A percentile compares a stretch with the other conserved stretches of the same genome.
Conservation (phyloP, 139 green algal species). For the Coccomyxa sp. region DNA sequence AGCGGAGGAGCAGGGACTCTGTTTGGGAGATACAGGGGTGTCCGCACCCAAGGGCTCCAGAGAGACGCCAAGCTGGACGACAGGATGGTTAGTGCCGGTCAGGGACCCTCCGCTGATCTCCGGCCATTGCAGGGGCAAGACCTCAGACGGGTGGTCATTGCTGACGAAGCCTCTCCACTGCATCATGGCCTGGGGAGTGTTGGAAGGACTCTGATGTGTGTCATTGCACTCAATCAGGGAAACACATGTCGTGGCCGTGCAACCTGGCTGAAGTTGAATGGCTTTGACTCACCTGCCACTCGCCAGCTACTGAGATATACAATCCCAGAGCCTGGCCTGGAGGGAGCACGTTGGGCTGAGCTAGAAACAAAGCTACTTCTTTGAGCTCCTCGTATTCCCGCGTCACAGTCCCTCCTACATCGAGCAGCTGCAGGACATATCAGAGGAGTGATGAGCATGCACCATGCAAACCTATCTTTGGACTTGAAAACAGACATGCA, state of each 20-base stretch:
- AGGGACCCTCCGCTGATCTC: background rate
- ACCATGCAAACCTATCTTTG: background rate
- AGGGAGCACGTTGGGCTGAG: background rate
- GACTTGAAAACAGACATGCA: background rate
- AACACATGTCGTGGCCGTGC: too few species aligned
- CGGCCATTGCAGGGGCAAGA: slow-evolving; percentile 5
- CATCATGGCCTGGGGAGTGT: too few species aligned
- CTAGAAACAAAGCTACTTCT: slow-evolving; percentile 7
- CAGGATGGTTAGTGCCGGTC: background rate
- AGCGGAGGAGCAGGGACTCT: too few species aligned
- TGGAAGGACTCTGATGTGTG: too few species aligned
- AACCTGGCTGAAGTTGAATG: too few species aligned
- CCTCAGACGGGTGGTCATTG: slow-evolving; percentile 4
- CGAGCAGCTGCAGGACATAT: background rate
- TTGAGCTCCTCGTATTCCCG: slow-evolving; percentile 11
- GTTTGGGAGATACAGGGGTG: background rate
- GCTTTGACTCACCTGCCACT: background rate
- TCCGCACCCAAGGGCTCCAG: background rate
- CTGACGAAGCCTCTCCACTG: background rate
- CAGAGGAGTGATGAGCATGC: background rate
- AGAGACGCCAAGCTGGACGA: slow-evolving; percentile 4
- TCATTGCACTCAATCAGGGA: too few species aligned
- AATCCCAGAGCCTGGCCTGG: background rate
- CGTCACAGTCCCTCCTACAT: background rate
- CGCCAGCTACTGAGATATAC: background rate